Evolutionary conservation across 257 asterid genomes (phyloP), one percentile per base, ranked within the genome.

Genomic region (Fraxinus quadrangulata): DNA sequence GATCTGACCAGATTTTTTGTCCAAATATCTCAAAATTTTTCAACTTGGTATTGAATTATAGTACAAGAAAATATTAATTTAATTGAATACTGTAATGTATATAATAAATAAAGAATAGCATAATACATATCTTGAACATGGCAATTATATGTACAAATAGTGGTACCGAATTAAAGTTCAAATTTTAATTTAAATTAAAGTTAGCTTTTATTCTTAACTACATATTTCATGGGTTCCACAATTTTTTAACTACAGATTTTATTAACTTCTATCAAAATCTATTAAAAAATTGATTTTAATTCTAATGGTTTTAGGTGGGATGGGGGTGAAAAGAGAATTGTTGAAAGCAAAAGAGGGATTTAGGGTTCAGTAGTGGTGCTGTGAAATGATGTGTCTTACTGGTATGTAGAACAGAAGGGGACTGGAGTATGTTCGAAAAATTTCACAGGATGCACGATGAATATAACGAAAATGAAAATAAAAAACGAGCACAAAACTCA

Each of bases 391-490:
- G 90, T 87, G 94, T 19, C 79, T 85, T 81, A 73, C 91, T 28
- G 1, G 33, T 91, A 88, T 92, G 89, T 83, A 87, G 88, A 82
- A 91, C 94, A 86, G 91, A 91, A 88, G 91, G 89, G 88, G 87
- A 37, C 10, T 37, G 42, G 33, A 31, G 4, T 2, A 31, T 31
- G 33, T 31, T 31, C 33, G 0, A 31, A 31, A 31, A 31, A 31
- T 0, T 31, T 31, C 4, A 2, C 4, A 31, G 0, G 33, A 31
- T 31, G 33, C 33, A 31, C 0, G 33, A 31, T 4, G 4, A 31
- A 31, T 31, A 4, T 31, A 31, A 31, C 4, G 33, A 31, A 31
- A 31, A 31, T 31, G 33, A 31, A 31, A 31, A 31, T 31, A 31
- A 0, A 31, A 31, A 31, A 3, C 33, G 33, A 31, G 33, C 33